Evolutionary conservation across 352 stramenopile species (phyloP).

Genomic region (Phytophthora fragariaefolia): DNA sequence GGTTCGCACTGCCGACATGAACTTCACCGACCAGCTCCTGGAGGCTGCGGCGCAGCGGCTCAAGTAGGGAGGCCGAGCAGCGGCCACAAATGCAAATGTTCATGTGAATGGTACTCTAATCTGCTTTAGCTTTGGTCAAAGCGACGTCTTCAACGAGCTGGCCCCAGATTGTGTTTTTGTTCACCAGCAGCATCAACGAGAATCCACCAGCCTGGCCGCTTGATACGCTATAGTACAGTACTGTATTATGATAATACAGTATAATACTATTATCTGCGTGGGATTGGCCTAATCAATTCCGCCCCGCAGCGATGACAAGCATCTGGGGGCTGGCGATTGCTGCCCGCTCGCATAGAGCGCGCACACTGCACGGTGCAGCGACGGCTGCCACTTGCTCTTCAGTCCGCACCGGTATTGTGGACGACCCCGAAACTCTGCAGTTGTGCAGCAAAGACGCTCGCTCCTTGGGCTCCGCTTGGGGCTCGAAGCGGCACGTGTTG

Average conservation of each 20-base stretch:
- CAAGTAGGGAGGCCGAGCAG: slow-evolving; percentile 47
- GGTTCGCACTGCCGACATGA: slow-evolving; percentile 84
- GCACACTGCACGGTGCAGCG: too few species aligned
- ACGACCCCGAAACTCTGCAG: not conserved
- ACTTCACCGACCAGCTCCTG: slow-evolving; percentile 81
- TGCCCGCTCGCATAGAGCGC: slow-evolving; percentile 2
- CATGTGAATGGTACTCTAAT: slow-evolving; percentile 26
- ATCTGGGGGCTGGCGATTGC: not conserved
- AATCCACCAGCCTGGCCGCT: too few species aligned
- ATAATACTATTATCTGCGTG: too few species aligned
- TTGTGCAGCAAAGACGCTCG: not conserved
- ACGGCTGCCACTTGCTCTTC: slow-evolving; percentile 1
- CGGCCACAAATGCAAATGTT: slow-evolving; percentile 28
- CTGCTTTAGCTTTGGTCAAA: not conserved
- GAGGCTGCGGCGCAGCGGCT: slow-evolving; percentile 67
- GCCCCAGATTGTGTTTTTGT: not conserved
- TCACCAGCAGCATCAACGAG: slow-evolving; percentile 5
- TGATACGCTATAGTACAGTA: too few species aligned
- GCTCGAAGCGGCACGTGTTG: slow-evolving; percentile 6
- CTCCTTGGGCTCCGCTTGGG: not conserved
- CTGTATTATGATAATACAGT: too few species aligned
- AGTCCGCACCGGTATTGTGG: too few species aligned
- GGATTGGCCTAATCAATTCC: slow-evolving; percentile 16
- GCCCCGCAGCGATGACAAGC: not conserved
- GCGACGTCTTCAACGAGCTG: not conserved